phyloP scores from a whole-genome alignment of 2,329 filamentous ascomycete species.

The Pseudopyricularia cyperi region DNA sequence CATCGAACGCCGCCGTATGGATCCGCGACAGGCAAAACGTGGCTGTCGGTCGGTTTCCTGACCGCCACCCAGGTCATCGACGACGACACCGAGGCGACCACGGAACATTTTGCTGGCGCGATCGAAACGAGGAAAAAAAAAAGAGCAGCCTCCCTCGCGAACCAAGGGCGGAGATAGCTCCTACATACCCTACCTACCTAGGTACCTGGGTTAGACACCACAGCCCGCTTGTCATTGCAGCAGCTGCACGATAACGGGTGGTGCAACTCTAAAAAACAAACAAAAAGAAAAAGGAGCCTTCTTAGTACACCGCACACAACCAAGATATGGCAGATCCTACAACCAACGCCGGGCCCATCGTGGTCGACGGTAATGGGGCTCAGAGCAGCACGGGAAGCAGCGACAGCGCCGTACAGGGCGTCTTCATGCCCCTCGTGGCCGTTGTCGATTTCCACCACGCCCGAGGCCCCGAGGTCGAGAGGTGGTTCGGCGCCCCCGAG shows the following conservation, averaged over 20 bases:
- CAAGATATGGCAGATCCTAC: background rate
- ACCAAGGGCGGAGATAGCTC: too few relatives aligned
- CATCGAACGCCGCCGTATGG: background rate
- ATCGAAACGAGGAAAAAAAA: background rate
- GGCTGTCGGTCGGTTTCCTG: background rate
- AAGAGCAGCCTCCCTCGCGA: background rate
- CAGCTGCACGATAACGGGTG: background rate
- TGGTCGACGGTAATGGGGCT: background rate
- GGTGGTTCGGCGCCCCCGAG: constrained; percentile 69
- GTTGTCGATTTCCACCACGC: constrained; percentile 81
- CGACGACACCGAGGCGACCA: background rate
- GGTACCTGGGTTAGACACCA: too few relatives aligned
- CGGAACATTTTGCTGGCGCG: background rate
- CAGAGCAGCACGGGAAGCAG: background rate
- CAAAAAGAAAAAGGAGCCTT: background rate
- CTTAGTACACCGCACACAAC: background rate
- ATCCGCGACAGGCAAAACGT: background rate
- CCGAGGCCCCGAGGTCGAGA: constrained; percentile 82
- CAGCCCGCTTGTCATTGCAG: too few relatives aligned
- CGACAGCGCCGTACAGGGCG: constrained; percentile 6
- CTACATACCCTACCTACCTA: too few relatives aligned
- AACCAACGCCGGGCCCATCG: background rate
- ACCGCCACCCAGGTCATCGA: background rate
- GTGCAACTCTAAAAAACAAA: background rate
- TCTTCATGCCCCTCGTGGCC: constrained; percentile 57